Base-by-base conservation (phyloP, 2,329 filamentous ascomycete species). In the Neonectria hederae region DNA sequence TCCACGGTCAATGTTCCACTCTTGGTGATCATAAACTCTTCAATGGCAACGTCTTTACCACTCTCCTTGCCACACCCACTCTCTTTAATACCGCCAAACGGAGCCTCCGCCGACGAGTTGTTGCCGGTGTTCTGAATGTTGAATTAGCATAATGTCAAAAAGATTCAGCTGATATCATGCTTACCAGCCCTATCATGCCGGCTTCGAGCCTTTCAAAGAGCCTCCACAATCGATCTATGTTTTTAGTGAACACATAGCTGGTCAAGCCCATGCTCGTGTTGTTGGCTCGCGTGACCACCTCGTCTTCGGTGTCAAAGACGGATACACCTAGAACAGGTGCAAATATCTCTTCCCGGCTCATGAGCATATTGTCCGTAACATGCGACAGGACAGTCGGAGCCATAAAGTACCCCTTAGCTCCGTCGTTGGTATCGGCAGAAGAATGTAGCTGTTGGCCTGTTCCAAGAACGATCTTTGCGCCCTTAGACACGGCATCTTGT, bases 291-390 rank as follows among this genome's bases (percentile, higher is more conserved):
- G 85, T 80, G 9, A 92, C 84, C 7, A 91, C 90, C 63, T 93
- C 89, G 32, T 89, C 87, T 75, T 93, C 90, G 0, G 85, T 88
- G 30, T 90, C 84, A 74, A 93, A 93, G 14, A 84, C 81, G 77
- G 91, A 92, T 2, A 93, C 76, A 1, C 88, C 90, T 0, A 90
- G 89, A 0, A 93, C 84, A 2, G 90, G 91, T 1, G 90, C 90
- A 71, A 93, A 93, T 0, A 90, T 92, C 77, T 93, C 90, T 69
- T 93, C 90, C 2, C 82, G 81, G 26, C 88, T 86, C 64, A 93
- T 81, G 61, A 84, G 79, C 90, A 92, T 93, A 40, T 89, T 84
- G 65, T 83, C 82, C 13, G 79, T 91, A 84, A 91, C 90, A 52
- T 87, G 86, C 14, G 87, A 85, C 58, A 93, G 82, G 28, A 93